These are phyloP conservation scores for Exophiala sp. DNA, from an alignment of 2,329 filamentous ascomycete species.

Conservation along the genomic window DNA sequence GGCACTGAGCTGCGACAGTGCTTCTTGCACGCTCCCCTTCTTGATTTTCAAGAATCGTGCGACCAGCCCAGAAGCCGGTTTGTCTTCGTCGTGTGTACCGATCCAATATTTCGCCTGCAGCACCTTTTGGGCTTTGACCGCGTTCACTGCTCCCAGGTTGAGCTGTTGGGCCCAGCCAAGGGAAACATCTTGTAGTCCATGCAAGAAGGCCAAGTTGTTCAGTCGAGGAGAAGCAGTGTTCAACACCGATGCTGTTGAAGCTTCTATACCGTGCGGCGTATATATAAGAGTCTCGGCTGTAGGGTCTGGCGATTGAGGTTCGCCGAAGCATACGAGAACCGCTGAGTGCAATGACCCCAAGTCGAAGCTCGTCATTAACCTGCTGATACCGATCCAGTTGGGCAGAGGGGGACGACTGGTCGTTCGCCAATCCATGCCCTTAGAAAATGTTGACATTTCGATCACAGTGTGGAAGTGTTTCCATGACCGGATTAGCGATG, in stretches of 20 bases:
- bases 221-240: conserved; percentile 46
- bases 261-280: conserved; percentile 60
- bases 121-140: conserved; percentile 52
- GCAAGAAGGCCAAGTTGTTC: conserved; percentile 56
- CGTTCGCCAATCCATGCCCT: conserved; percentile 44
- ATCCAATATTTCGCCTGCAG: conserved; percentile 61
- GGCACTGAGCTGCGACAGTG: conserved; percentile 39
- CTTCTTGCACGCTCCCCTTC: conserved; percentile 39
- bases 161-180: conserved; percentile 52
- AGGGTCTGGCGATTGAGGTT: conserved; percentile 4
- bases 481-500: conserved; percentile 56
- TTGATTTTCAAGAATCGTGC: conserved; percentile 44
- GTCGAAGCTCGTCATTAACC: conserved; percentile 54
- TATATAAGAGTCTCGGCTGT: conserved; percentile 57
- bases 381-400: conserved; percentile 58
- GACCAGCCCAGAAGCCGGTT: conserved; percentile 19
- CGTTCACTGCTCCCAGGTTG: conserved; percentile 63
- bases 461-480: conserved; percentile 57
- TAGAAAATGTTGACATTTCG: conserved; percentile 46
- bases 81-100: conserved; percentile 53
- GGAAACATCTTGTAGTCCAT: conserved; percentile 62
- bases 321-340: conserved; percentile 55
- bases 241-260: conserved; percentile 46
- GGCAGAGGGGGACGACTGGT: conserved; percentile 44
- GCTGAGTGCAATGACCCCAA: conserved; percentile 61